Evolutionary conservation across 192 early-diverging fungal genomes (phyloP), one percentile per base, ranked within the genome.

Genomic region (Lunasporangiospora selenospora): DNA sequence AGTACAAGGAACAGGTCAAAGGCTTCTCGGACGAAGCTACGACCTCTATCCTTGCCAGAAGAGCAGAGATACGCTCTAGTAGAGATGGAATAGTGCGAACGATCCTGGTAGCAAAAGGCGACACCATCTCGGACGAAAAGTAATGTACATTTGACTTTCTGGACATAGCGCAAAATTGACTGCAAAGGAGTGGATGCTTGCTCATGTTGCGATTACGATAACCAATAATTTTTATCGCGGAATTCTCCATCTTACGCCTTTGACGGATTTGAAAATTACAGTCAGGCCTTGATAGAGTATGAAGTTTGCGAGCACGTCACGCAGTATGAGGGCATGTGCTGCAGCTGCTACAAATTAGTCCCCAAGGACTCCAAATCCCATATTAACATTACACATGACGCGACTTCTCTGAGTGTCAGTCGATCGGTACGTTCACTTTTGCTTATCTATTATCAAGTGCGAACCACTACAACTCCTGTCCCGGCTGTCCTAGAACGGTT

Each of bases 311-410:
- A 63, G 36, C 69, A 73, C 40, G 69, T 63, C 49, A 58, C 61
- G 3, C 53, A 48, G 30, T 63, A 58, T 21, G 58, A 48, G 6
- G 69, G 61, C 16, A 51, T 73, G 33, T 73, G 69, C 33, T 53
- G 46, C 9, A 27, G 23, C 8, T 73, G 69, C 21, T 27, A 48
- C 27, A 73, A 73, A 18, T 46, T 19, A n/a, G 53, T 61, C 15
- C 32, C 26, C 0, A 38, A 23, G 7, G 46, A 43, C 38, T 19
- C 39, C 16, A 48, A 52, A 19, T 57, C 60, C 4, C 60, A 63
- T 26, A 54, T 73, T 13, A 57, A 58, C 26, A 73, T 73, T 59
- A 63, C 69, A 32, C 69, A 73, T 43, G 60, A 63, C 29, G 60
- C 69, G 31, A 73, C 54, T 6, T 51, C 52, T n/a, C 34, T 73